Evolutionary conservation across 2,329 filamentous ascomycete species (phyloP).

Genomic region (Fusarium solani-melongenae): DNA sequence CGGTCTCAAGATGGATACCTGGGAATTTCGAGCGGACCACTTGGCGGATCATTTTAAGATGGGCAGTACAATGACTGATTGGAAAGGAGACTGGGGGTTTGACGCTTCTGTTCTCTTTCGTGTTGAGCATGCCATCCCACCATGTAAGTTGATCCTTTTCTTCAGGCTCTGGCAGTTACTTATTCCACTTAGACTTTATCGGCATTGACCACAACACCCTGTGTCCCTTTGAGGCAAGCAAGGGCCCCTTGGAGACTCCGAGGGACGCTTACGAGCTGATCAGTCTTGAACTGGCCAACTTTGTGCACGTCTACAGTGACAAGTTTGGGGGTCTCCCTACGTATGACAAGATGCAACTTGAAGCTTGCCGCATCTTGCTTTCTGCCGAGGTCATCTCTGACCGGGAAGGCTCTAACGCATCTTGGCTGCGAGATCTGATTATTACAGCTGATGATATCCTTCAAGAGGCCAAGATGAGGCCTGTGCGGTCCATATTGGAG

Average conservation of each 20-base stretch:
- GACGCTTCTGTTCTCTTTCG: neutral
- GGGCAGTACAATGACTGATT: neutral
- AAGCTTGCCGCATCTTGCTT: neutral
- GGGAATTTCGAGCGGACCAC: neutral
- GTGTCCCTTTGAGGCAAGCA: neutral
- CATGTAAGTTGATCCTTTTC: neutral
- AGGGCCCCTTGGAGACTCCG: neutral
- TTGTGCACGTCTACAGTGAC: neutral
- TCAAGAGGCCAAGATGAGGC: neutral
- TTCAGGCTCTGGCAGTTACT: neutral
- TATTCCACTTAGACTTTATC: neutral
- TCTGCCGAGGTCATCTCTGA: neutral
- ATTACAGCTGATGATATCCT: neutral
- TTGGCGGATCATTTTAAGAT: neutral
- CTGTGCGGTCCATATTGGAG: neutral
- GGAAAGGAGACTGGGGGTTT: neutral
- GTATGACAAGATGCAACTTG: neutral
- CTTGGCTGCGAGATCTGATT: neutral
- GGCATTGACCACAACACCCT: neutral
- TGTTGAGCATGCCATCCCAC: neutral
- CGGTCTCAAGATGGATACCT: neutral
- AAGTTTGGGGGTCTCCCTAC: neutral
- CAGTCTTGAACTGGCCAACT: neutral
- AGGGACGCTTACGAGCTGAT: neutral
- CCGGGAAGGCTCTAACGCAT: neutral